A percentile compares a stretch with the other conserved stretches of the same genome.
Evolutionary conservation across 768 basidiomycete species (phyloP).

Genomic region (Russula sp.): DNA sequence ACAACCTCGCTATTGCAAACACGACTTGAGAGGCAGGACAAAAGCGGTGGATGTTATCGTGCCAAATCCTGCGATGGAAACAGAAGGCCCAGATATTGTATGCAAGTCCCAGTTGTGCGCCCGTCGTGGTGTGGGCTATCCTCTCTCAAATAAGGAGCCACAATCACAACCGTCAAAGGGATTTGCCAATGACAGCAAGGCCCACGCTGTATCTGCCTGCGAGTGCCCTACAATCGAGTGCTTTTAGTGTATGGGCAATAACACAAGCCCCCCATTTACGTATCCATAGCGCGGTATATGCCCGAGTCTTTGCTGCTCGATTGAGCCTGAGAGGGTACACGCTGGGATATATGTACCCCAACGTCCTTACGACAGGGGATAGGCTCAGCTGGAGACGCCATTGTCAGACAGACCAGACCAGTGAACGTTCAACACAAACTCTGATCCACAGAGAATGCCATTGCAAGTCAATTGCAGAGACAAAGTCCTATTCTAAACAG

Average conservation of each 20-base stretch:
- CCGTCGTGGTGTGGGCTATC: neutral
- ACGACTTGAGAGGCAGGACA: too few relatives aligned
- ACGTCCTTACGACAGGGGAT: neutral
- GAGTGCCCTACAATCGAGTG: too few relatives aligned
- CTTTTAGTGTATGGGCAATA: neutral
- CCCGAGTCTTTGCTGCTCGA: neutral
- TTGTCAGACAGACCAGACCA: neutral
- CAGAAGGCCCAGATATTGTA: too few relatives aligned
- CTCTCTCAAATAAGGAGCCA: neutral
- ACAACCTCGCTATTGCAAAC: too few relatives aligned
- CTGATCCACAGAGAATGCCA: constrained; percentile 1
- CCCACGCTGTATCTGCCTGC: too few relatives aligned
- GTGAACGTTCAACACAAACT: neutral
- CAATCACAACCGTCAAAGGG: neutral
- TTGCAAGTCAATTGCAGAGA: constrained; percentile 10
- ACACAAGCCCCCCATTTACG: neutral
- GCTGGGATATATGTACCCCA: neutral
- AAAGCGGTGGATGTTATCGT: too few relatives aligned
- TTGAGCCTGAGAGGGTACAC: neutral
- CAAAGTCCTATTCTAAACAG: constrained; percentile 6
- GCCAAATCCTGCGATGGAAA: too few relatives aligned
- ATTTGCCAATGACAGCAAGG: too few relatives aligned
- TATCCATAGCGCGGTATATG: neutral
- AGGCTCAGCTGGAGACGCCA: neutral
- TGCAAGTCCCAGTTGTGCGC: neutral